Base-by-base conservation (phyloP, 2,329 filamentous ascomycete genomes). In the Biscogniauxia sp. region DNA sequence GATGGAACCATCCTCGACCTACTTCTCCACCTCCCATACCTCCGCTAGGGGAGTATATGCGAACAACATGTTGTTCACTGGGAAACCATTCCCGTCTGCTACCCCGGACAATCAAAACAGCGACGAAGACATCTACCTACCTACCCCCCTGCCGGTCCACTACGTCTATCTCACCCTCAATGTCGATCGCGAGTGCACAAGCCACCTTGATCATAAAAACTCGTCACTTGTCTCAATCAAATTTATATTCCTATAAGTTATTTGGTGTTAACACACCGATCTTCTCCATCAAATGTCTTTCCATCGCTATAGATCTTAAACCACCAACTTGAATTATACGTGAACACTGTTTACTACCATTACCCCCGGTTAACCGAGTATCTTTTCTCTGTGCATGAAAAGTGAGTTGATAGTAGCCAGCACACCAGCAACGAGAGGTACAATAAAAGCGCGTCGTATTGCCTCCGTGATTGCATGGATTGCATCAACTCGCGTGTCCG, bases 391-490 rank as follows among this genome's bases (percentile, higher is more conserved):
- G 26, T 28, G 26, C 26, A 28, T 28, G 26, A 28, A 28, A 28
- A 28, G 26, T 5, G 26, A 28, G 26, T 28, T 28, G 9, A 5
- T 28, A 5, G 26, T 28, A 9, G 26, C 26, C 9, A 28, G 26
- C 5, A 28, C 60, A 51, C 60, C 62, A 53, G 58, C 60, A 20
- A 61, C 50, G 5, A 58, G 62, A 15, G 62, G 57, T 8, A 64
- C 55, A 9, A 60, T 20, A n/a, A 64, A 60, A 2, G 62, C 58
- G 23, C 49, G 26, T 3, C 62, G 54, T 25, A 64, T 32, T 8
- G 60, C 57, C 7, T 69, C 51, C 1, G 73, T 68, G 51, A 80
- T 73, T 0, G 72, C 76, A 2, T 55, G 56, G 5, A 77, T 63
- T 0, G 74, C 76, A 2, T 57, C 57, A 3, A 53, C 61, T 41